Evolutionary conservation across 805 yeast genomes (phyloP), one percentile per base, ranked within the genome.

Genomic region (Kazachstania martiniae): DNA sequence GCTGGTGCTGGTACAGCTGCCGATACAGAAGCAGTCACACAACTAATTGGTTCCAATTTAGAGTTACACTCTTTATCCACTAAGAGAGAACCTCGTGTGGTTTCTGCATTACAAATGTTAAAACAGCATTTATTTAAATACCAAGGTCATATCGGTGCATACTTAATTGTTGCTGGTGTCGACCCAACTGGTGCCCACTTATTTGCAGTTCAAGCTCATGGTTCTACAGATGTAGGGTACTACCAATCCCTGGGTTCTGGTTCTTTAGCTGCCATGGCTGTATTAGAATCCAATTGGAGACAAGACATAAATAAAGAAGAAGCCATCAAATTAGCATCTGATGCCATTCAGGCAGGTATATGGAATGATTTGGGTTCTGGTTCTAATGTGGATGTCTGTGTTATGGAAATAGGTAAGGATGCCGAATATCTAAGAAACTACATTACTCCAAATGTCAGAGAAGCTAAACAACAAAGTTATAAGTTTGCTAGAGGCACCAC

Each of bases 1-100:
- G 98, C 98, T 32, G 98, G 98, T 51, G 98, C 98, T 3, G 98
- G 98, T 59, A 91, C 98, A n/a, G 98, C 98, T 19, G 97, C 98
- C 6, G 98, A 91, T 57, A 91, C 96, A 9, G 97, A 91, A 58
- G 85, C 86, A 76, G 97, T 91, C 7, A 91, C 98, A 4, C 95
- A 86, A 58, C 68, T 91, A 52, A 86, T 86, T 45, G 74, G 85
- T 23, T 83, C 95, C 24, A 87, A 89, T 56, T 65, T 91, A 42
- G 98, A 91, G 61, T 66, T 91, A 40, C 98, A 89, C 59, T 67
- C 93, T 7, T 65, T 86, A 61, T 76, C 80, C 47, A 77, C 89
- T 21, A 76, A 76, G 38, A 75, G 97, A 46, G 74, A 77, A 46
- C 97, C 98, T 27, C 69, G 98, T 46, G 97, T 91, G 27, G 87